Base-by-base conservation (phyloP, 768 basidiomycete species). In the Chalciporus chontae region DNA sequence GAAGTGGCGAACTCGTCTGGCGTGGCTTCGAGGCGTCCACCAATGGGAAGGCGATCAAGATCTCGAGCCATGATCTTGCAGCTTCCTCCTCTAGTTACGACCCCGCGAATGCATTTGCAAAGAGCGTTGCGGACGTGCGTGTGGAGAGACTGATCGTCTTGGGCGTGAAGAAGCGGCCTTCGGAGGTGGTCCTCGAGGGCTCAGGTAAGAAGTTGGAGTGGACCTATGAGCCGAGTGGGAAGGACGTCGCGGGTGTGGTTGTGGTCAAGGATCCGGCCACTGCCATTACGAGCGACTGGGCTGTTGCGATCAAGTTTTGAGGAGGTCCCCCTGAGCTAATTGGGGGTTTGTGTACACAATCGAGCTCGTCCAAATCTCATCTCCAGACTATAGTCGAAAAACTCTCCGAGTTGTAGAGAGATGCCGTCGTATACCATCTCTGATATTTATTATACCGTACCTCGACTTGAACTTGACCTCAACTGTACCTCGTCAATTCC, bases 111-210 rank as follows among this genome's bases (percentile, higher is more conserved):
- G 72, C 67, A 17, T 97, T 83, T 70, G 89, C 85, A 47, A 71
- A 75, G 68, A 77, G 65, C 47, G 73, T 96, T 29, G 74, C 63
- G 39, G 56, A 43, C 5, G 92, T 97, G 50, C 73, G 85, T 42
- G 83, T 97, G 15, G 94, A 95, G 69, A 82, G 83, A 68, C 64
- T 98, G 19, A 76, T 94, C 39, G 73, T 97, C 4, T 67, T 92
- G 5, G 95, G 95, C 2, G 68, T 96, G 51, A 63, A 68, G 17
- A 61, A 51, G 26, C 80, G 78, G 65, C 94, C 94, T 3, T 71
- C 64, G 40, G 76, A 71, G 41, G 83, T 94, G 24, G 79, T 71
- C 58, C 15, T 61, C 77, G 34, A 76, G 77, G 54, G 37, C 2
- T 44, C 45, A 14, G 76, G 73, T 27, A 60, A 45, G 27, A 77